Base-by-base conservation (phyloP, 306 rosid genomes). In the Rosa chinensis region DNA sequence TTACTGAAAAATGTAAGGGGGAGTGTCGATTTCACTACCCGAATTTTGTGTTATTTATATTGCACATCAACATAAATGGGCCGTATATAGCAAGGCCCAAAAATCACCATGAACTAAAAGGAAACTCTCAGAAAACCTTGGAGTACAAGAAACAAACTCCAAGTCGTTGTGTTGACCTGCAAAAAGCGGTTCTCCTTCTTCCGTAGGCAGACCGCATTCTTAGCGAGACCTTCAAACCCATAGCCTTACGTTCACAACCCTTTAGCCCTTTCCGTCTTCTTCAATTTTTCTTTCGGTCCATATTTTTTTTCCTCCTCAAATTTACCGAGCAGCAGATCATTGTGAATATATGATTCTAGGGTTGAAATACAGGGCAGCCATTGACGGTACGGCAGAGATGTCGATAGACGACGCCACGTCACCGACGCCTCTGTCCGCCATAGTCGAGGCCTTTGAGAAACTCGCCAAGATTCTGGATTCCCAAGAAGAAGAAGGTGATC, bases 381-480 rank as follows among this genome's bases (percentile, higher is more conserved):
- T 74, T 72, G 77, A 68, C 13, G 68, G 10, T 21, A 59, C 20
- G 62, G 70, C 80, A 32, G 74, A 73, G 45, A 80, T 61, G 20
- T 23, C 70, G 84, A 63, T 2, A 8, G n/a, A 5, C 64, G 9
- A 23, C 56, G 47, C 47, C 61, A 73, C 74, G 59, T 76, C 71
- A 35, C 18, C 55, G 70, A 39, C 43, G 71, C 99, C 99, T 39
- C 91, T 95, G 0, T 79, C 96, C 10, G 77, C 86, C 85, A 86
- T 95, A 6, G 88, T 88, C 0, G 97, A 92, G 63, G 94, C 98
- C 37, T 92, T 95, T 74, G 96, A 92, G 76, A 87, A 86, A 10
- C 85, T 92, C 2, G 62, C 79, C 0, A 81, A 82, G 80, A 71
- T 62, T 21, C 23, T 89, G 11, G 58, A 80, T 10, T 64, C 79